A percentile compares a stretch with the other conserved stretches of the same genome.
Evolutionary conservation across 2,329 filamentous ascomycete species (phyloP).

Genomic region (Cercospora sesami): DNA sequence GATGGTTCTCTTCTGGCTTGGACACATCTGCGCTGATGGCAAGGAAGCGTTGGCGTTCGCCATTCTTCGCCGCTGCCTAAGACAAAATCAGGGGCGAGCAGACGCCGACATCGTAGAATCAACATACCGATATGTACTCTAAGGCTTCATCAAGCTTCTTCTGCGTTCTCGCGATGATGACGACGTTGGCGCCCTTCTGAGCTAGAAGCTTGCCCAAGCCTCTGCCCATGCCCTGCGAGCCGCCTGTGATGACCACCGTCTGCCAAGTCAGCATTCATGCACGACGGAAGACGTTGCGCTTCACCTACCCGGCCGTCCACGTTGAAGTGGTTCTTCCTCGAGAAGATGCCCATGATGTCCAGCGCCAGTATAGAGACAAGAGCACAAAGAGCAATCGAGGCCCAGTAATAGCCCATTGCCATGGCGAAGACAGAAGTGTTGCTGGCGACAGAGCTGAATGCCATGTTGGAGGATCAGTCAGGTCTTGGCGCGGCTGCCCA

Average conservation of each 20-base stretch:
- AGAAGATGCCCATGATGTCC: conserved; percentile 67
- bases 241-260: conserved; percentile 88
- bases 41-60: conserved; percentile 72
- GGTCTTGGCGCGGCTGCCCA: background rate
- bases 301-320: conserved; percentile 75
- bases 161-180: conserved; percentile 78
- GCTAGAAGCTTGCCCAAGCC: conserved; percentile 72
- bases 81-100: conserved; percentile 1
- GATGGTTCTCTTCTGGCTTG: conserved; percentile 64
- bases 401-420: conserved; percentile 42
- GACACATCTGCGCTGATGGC: conserved; percentile 82
- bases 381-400: conserved; percentile 38
- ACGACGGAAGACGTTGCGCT: background rate
- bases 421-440: conserved; percentile 28
- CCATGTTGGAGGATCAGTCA: background rate
- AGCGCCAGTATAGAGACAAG: conserved; percentile 43
- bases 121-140: conserved; percentile 57
- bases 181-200: conserved; percentile 78
- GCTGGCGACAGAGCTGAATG: background rate
- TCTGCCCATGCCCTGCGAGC: conserved; percentile 88
- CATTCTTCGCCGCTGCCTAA: conserved; percentile 65
- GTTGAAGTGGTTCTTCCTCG: conserved; percentile 71
- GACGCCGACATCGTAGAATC: background rate
- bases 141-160: conserved; percentile 72
- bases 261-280: conserved; percentile 42